Evolutionary conservation across 305 asterid genomes (phyloP), one percentile per base, ranked within the genome.

Genomic region (Solanum aculeatissimum): DNA sequence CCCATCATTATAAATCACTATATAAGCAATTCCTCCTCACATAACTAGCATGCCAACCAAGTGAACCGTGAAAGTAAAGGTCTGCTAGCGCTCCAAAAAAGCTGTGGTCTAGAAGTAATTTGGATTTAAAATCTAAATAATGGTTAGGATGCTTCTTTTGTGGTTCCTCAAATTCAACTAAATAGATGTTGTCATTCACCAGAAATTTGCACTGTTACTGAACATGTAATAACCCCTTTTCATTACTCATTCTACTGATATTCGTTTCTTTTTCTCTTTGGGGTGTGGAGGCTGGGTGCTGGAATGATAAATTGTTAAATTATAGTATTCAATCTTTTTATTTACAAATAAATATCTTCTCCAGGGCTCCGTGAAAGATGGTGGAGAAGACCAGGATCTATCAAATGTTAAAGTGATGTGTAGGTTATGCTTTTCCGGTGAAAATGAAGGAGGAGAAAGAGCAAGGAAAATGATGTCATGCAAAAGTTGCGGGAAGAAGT

Each of bases 401-500:
- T 92, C 95, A 13, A 93, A 88, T 89, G 89, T 89, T 88, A 95
- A 95, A 90, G 85, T 92, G 84, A 87, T 93, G 97, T 95, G 99
- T 88, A 91, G 98, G 51, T 87, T 95, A 86, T 97, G 99, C 92
- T 95, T 93, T 86, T 85, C 90, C 80, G 98, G 98, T 66, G 98
- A 97, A 91, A 91, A 87, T 86, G 98, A 94, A 86, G 95, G 97
- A 86, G 90, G 97, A 89, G 98, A 94, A 90, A 91, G 90, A 92
- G 98, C 92, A 84, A 93, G 91, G 88, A 95, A 94, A 91, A 95
- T 93, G 98, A 88, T 93, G 79, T 90, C 99, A 49, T 97, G 99
- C 95, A 95, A 89, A 87, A 89, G 86, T 66, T 97, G 99, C 87
- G 92, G 97, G 86, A 95, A 94, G 91, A 97, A 94, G 89, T 97